Evolutionary conservation across 1,284 basidiomycete species (phyloP).

Genomic region (Naganishia liquefaciens): DNA sequence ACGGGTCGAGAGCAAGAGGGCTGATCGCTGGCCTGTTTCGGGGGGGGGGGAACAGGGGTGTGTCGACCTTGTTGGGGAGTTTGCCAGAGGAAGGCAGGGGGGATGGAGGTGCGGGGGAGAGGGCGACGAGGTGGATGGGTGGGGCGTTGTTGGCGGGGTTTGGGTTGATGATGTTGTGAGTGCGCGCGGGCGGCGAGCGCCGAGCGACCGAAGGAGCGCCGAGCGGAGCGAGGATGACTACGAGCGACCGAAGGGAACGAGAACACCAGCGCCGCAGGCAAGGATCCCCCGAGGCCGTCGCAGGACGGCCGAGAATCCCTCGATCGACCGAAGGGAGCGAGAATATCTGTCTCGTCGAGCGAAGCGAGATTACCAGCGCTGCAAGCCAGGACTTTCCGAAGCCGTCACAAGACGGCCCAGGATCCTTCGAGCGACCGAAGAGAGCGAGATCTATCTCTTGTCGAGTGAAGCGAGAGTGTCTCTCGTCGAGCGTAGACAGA

Average conservation of each 20-base stretch:
- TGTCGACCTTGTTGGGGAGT: slow-evolving; percentile 51
- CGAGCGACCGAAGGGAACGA: not conserved
- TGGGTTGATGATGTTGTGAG: slow-evolving; percentile 74
- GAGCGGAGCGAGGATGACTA: not conserved
- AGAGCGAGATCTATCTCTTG: too few relatives aligned
- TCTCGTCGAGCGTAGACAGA: too few relatives aligned
- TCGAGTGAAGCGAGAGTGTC: too few relatives aligned
- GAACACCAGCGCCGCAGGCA: too few relatives aligned
- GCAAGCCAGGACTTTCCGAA: not conserved
- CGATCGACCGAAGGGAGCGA: too few relatives aligned
- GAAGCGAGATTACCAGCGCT: too few relatives aligned
- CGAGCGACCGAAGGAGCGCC: not conserved
- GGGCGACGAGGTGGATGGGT: slow-evolving; percentile 62
- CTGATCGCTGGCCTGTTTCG: not conserved
- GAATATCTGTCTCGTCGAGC: too few relatives aligned
- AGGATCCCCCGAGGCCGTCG: not conserved
- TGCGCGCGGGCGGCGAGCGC: slow-evolving; percentile 45
- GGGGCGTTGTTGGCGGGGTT: slow-evolving; percentile 77
- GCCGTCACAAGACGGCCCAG: too few relatives aligned
- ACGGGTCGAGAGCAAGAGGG: not conserved
- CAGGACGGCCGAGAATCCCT: too few relatives aligned
- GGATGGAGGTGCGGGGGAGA: slow-evolving; percentile 38
- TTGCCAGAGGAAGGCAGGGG: slow-evolving; percentile 48
- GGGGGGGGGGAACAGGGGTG: slow-evolving; percentile 54
- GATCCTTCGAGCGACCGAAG: too few relatives aligned